Percentiles rank a stretch among this genome's conserved stretches.
phyloP scores from a whole-genome alignment of 2,329 filamentous ascomycete species.

The Trichoderma endophyticum region DNA sequence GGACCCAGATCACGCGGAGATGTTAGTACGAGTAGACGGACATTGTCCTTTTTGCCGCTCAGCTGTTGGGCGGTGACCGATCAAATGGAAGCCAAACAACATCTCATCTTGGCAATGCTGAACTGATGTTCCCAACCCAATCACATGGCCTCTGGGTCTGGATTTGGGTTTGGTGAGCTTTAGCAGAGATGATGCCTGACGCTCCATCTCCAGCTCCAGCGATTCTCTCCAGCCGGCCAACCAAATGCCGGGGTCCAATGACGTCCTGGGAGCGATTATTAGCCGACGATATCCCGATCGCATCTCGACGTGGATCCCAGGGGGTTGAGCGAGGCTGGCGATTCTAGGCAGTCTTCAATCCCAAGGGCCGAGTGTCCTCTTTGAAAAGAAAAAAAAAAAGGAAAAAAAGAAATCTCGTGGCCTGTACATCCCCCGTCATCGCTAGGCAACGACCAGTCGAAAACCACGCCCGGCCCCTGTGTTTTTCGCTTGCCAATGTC shows the following conservation, averaged over 20 bases:
- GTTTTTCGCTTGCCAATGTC: constrained; percentile 12
- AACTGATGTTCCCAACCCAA: no score
- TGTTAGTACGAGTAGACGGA: neutral
- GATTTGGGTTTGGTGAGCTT: neutral
- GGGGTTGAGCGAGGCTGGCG: constrained; percentile 9
- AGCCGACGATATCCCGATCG: constrained; percentile 13
- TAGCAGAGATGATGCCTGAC: constrained; percentile 10
- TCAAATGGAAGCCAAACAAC: neutral
- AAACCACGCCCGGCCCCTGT: neutral
- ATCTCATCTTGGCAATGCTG: no score
- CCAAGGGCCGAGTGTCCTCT: constrained; percentile 9
- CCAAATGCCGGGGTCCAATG: neutral
- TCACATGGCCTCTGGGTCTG: neutral
- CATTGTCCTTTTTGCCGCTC: neutral
- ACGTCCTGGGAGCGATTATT: neutral
- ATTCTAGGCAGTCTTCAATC: constrained; percentile 13
- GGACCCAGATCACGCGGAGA: constrained; percentile 3
- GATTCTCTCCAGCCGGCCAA: neutral
- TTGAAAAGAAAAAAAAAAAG: neutral
- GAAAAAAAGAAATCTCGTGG: neutral
- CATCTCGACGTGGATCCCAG: constrained; percentile 3
- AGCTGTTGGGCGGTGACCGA: neutral
- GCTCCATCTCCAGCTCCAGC: neutral
- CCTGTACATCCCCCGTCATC: neutral
- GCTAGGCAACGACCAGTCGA: neutral